These are phyloP conservation scores for Hypericum perforatum DNA, from an alignment of 345 rosid genomes.

Conservation along the genomic window DNA sequence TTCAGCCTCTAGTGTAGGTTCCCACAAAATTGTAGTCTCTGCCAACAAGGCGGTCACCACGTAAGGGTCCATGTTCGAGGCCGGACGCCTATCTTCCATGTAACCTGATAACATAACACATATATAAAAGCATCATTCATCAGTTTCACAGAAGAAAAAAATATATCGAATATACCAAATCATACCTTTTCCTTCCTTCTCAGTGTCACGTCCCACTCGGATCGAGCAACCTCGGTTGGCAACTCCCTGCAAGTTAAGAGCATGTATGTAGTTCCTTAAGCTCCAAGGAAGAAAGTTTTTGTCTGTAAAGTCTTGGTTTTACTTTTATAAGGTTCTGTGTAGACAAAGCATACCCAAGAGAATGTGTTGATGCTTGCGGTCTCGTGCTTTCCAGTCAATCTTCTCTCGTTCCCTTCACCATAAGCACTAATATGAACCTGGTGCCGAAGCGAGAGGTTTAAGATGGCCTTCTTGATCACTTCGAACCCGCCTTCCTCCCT, in stretches of 20 bases:
- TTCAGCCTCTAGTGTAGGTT: constrained; percentile 78
- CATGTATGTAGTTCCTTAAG: too few species aligned
- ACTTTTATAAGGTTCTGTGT: too few species aligned
- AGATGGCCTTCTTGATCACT: constrained; percentile 79
- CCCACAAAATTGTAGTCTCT: constrained; percentile 64
- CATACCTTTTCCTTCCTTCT: constrained; percentile 76
- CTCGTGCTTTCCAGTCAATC: constrained; percentile 94
- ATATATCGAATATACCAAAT: too few species aligned
- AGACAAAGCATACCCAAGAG: constrained; percentile 77
- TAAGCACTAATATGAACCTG: constrained; percentile 81
- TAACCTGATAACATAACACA: constrained; percentile 61
- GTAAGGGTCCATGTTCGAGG: constrained; percentile 94
- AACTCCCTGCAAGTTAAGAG: constrained; percentile 47
- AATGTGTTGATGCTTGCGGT: constrained; percentile 83
- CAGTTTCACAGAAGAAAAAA: too few species aligned
- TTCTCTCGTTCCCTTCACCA: constrained; percentile 98
- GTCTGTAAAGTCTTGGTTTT: too few species aligned
- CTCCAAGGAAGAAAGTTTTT: too few species aligned
- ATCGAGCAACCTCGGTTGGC: constrained; percentile 97
- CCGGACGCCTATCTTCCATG: constrained; percentile 84
- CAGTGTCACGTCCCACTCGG: constrained; percentile 96
- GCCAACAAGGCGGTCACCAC: constrained; percentile 62
- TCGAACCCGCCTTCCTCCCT: constrained; percentile 92
- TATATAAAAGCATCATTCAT: too few species aligned
- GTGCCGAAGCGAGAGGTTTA: constrained; percentile 86